Conservation (phyloP, 805 yeast species). For the Myxozyma sirexii region DNA sequence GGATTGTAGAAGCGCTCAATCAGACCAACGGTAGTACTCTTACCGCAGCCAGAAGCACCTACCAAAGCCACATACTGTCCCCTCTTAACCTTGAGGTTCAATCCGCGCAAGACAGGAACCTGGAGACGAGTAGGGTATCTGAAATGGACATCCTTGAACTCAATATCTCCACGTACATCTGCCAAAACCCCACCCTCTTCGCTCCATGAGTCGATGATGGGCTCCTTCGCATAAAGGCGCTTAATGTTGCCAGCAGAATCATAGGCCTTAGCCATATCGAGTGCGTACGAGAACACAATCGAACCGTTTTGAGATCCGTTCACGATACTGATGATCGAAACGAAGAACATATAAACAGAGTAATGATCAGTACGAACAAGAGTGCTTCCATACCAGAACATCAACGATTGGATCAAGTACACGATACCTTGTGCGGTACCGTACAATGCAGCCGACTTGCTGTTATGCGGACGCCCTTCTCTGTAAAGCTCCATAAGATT, state of each 20-base stretch:
- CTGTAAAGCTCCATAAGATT: constrained; percentile 21
- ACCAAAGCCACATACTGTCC: constrained; percentile 88
- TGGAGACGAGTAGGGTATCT: constrained; percentile 41
- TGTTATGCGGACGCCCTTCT: constrained; percentile 18
- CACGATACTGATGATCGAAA: constrained; percentile 45
- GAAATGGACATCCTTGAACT: constrained; percentile 47
- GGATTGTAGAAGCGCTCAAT: constrained; percentile 44
- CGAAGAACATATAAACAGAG: constrained; percentile 43
- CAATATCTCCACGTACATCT: constrained; percentile 53
- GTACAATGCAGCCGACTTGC: constrained; percentile 23
- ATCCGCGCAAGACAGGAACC: constrained; percentile 38
- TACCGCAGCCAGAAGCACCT: constrained; percentile 76
- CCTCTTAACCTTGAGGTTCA: constrained; percentile 53
- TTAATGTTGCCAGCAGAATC: constrained; percentile 44
- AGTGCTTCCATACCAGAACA: constrained; percentile 51
- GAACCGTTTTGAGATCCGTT: constrained; percentile 51
- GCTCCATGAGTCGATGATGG: constrained; percentile 44
- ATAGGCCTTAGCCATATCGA: constrained; percentile 50
- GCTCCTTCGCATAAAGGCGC: constrained; percentile 42
- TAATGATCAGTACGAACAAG: constrained; percentile 42
- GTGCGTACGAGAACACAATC: constrained; percentile 47
- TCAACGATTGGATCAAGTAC: constrained; percentile 47
- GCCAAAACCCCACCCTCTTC: constrained; percentile 39
- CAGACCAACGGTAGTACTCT: constrained; percentile 51
- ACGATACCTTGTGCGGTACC: constrained; percentile 26